These are phyloP conservation scores for Maudiozyma barnettii DNA, from an alignment of 805 yeast genomes.

Conservation along the genomic window DNA sequence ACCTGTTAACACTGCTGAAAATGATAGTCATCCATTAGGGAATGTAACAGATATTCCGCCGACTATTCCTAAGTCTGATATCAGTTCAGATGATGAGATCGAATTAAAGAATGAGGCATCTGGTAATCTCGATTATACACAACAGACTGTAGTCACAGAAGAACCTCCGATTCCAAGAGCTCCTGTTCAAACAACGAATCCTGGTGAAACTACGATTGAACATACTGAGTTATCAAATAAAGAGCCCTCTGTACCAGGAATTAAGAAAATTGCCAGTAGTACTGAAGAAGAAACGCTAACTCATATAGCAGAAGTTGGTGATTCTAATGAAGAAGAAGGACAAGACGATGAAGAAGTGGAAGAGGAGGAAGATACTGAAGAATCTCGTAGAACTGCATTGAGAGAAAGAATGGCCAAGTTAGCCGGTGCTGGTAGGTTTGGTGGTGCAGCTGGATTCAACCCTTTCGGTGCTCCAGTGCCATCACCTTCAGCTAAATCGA, in stretches of 20 bases:
- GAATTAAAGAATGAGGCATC: too few relatives aligned
- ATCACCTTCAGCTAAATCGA: slow-evolving; percentile 9
- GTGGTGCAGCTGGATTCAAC: slow-evolving; percentile 36
- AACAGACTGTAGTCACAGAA: background rate
- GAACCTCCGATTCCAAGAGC: background rate
- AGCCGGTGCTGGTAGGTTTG: slow-evolving; percentile 75
- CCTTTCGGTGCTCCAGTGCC: slow-evolving; percentile 33
- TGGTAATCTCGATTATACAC: too few relatives aligned
- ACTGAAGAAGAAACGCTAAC: background rate
- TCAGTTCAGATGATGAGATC: too few relatives aligned
- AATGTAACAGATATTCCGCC: background rate
- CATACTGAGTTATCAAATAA: background rate
- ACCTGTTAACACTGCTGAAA: background rate
- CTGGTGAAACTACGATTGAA: background rate
- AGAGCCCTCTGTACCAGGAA: background rate
- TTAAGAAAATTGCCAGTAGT: background rate
- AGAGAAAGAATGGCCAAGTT: slow-evolving; percentile 95
- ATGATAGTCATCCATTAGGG: background rate
- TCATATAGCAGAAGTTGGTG: background rate
- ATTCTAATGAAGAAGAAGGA: slow-evolving; percentile 3
- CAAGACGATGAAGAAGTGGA: slow-evolving; percentile 35
- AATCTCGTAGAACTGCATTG: slow-evolving; percentile 60
- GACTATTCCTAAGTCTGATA: too few relatives aligned
- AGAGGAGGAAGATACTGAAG: slow-evolving; percentile 66
- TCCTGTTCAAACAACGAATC: background rate